These are phyloP conservation scores for Tolypocladium ovalisporum DNA, from an alignment of 2,329 filamentous ascomycete genomes.

Conservation along the genomic window DNA sequence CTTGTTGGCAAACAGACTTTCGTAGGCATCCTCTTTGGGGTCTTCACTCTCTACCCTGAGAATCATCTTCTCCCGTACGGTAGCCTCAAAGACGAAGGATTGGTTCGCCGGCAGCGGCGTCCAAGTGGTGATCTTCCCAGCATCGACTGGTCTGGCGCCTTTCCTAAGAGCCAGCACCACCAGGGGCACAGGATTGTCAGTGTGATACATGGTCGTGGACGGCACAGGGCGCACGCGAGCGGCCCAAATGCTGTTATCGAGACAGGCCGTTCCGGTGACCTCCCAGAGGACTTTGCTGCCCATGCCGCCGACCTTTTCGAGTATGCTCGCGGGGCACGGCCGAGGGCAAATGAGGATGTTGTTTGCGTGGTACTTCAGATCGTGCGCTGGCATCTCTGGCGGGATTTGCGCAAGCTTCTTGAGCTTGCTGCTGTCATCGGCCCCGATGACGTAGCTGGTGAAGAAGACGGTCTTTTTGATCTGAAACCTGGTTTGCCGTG, in stretches of 20 bases:
- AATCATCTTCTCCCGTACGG: conserved; percentile 77
- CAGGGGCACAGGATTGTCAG: conserved; percentile 66
- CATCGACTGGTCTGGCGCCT: conserved; percentile 67
- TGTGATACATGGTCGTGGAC: conserved; percentile 57
- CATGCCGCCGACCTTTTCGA: conserved; percentile 79
- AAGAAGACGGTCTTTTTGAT: conserved; percentile 87
- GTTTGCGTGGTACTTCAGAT: conserved; percentile 75
- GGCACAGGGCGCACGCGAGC: conserved; percentile 66
- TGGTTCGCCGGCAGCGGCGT: conserved; percentile 61
- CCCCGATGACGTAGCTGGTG: conserved; percentile 77
- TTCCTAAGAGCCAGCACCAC: conserved; percentile 75
- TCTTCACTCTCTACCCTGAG: conserved; percentile 69
- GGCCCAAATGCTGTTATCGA: conserved; percentile 80
- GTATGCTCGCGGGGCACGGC: conserved; percentile 57
- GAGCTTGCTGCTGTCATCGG: conserved; percentile 61
- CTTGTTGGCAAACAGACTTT: conserved; percentile 51
- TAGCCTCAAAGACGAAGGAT: conserved; percentile 67
- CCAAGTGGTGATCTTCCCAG: conserved; percentile 75
- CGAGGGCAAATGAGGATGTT: conserved; percentile 83
- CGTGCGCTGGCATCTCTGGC: conserved; percentile 48
- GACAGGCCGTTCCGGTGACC: conserved; percentile 63
- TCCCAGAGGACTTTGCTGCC: conserved; percentile 77
- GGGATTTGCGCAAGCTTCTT: conserved; percentile 59
- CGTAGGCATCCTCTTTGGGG: conserved; percentile 49
- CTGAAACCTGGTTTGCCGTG: conserved; percentile 38